Conservation (phyloP, 2,329 filamentous ascomycete genomes). For the Laburnicola sp. region DNA sequence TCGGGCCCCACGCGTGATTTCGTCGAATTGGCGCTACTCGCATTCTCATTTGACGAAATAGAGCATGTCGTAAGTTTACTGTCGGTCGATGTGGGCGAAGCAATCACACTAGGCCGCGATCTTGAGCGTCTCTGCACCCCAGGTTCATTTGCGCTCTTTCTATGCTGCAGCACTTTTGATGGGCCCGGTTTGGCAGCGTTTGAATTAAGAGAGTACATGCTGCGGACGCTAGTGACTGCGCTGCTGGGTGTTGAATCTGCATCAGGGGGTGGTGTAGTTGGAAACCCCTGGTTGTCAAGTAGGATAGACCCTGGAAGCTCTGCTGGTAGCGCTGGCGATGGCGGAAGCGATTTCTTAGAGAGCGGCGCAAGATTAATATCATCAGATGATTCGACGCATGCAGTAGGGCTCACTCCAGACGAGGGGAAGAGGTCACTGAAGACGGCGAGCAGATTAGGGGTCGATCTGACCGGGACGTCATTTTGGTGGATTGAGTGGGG, state of each 20-base stretch:
- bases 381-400: slow-evolving; percentile 34
- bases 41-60: slow-evolving; percentile 17
- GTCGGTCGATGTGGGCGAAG: slow-evolving; percentile 27
- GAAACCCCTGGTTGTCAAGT: slow-evolving; percentile 40
- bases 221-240: slow-evolving; percentile 34
- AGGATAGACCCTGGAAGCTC: slow-evolving; percentile 36
- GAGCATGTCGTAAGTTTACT: slow-evolving; percentile 29
- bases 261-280: slow-evolving; percentile 18
- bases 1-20: slow-evolving; percentile 23
- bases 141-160: slow-evolving; percentile 27
- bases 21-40: slow-evolving; percentile 23
- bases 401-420: slow-evolving; percentile 39
- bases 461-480: slow-evolving; percentile 32
- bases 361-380: slow-evolving; percentile 44
- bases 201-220: slow-evolving; percentile 26
- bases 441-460: slow-evolving; percentile 45
- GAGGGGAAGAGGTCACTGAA: slow-evolving; percentile 51
- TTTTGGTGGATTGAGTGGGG: slow-evolving; percentile 36
- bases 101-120: slow-evolving; percentile 21
- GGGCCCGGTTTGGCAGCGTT: slow-evolving; percentile 21
- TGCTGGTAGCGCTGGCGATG: slow-evolving; percentile 41
- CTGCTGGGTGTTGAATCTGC: slow-evolving; percentile 20
- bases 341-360: slow-evolving; percentile 46
- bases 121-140: slow-evolving; percentile 25
- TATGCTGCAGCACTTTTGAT: slow-evolving; percentile 29